A percentile compares a stretch with the other conserved stretches of the same genome.
Evolutionary conservation across 495 filamentous ascomycete species (phyloP).

Genomic region (Penicillium bovifimosum): DNA sequence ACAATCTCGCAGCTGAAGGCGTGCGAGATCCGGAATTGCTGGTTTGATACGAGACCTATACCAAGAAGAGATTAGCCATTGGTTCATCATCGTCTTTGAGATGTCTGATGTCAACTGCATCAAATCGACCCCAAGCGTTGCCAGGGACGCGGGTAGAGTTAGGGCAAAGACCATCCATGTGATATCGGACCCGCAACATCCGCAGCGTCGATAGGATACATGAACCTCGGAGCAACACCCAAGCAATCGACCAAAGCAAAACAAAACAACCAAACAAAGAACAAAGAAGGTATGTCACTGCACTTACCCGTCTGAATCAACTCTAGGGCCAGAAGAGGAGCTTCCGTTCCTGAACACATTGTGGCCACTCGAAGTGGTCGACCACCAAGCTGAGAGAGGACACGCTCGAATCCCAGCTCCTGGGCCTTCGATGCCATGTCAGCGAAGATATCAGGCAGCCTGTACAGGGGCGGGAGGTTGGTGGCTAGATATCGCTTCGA

Average conservation of each 20-base stretch:
- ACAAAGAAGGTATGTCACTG: too few species aligned
- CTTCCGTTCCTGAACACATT: slow-evolving; percentile 80
- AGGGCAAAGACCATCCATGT: slow-evolving; percentile 1
- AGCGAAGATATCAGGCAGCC: slow-evolving; percentile 45
- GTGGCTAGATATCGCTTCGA: slow-evolving; percentile 19
- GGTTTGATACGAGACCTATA: slow-evolving; percentile 10
- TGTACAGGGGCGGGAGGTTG: slow-evolving; percentile 40
- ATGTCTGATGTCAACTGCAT: too few species aligned
- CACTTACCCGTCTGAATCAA: slow-evolving; percentile 43
- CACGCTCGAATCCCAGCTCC: slow-evolving; percentile 26
- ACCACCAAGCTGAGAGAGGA: slow-evolving; percentile 33
- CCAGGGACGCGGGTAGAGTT: background rate
- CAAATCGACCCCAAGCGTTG: too few species aligned
- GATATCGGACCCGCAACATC: background rate
- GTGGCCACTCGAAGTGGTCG: slow-evolving; percentile 60
- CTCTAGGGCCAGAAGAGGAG: slow-evolving; percentile 63
- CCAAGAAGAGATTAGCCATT: slow-evolving; percentile 9
- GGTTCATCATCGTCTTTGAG: background rate
- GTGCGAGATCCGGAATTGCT: slow-evolving; percentile 45
- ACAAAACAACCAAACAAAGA: background rate
- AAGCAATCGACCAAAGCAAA: background rate
- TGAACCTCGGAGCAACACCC: background rate
- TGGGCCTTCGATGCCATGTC: slow-evolving; percentile 41
- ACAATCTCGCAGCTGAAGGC: slow-evolving; percentile 77
- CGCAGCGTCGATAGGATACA: background rate